Conservation (phyloP, 176 grass and related monocot genomes). For the Tuctoria greenei region DNA sequence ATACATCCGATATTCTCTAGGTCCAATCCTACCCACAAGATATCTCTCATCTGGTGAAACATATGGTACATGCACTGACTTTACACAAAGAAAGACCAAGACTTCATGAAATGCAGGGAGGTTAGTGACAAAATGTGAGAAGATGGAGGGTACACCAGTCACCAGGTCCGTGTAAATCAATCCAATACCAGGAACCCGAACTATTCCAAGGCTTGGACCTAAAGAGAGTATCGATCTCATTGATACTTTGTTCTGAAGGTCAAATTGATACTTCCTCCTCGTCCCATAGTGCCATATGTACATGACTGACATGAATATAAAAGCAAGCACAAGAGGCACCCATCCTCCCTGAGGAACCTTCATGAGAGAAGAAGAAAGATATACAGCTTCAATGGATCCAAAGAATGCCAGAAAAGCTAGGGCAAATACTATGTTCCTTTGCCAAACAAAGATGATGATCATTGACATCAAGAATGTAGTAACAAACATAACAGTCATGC, state of each 20-base stretch:
- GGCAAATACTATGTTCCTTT: constrained; percentile 59
- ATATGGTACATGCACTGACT: constrained; percentile 85
- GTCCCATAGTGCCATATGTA: constrained; percentile 93
- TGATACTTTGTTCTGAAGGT: constrained; percentile 96
- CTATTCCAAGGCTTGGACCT: constrained; percentile 90
- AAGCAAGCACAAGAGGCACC: constrained; percentile 78
- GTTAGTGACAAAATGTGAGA: constrained; percentile 93
- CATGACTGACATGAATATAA: constrained; percentile 90
- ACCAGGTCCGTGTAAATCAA: constrained; percentile 95
- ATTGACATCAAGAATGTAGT: constrained; percentile 90
- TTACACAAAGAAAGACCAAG: constrained; percentile 88
- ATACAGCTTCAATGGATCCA: constrained; percentile 78
- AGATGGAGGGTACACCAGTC: constrained; percentile 87
- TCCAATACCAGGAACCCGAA: constrained; percentile 93
- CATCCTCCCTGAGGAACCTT: constrained; percentile 96
- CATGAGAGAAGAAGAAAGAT: constrained; percentile 87
- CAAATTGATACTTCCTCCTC: constrained; percentile 72
- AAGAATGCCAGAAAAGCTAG: constrained; percentile 79
- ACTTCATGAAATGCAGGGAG: constrained; percentile 97
- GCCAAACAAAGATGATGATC: constrained; percentile 89
- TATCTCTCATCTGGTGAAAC: constrained; percentile 75
- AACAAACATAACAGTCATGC: constrained; percentile 92
- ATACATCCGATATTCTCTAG: constrained; percentile 82
- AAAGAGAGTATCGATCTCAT: constrained; percentile 90
- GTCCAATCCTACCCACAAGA: constrained; percentile 87